Evolutionary conservation across 1,284 basidiomycete genomes (phyloP).

Genomic region (Bjerkandera adusta): DNA sequence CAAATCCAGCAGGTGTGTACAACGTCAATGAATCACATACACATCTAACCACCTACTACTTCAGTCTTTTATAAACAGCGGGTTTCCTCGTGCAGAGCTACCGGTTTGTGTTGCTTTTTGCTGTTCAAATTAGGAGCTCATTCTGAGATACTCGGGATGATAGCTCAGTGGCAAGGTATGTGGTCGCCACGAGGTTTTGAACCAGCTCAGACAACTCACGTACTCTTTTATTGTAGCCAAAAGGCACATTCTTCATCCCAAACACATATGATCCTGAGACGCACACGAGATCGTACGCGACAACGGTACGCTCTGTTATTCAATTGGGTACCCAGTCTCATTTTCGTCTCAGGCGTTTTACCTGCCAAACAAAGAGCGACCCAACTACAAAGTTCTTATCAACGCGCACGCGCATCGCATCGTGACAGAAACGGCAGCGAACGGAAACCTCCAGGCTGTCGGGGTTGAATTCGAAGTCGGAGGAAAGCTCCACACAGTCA

Average conservation of each 20-base stretch:
- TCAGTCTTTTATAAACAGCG: constrained; percentile 17
- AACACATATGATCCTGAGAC: constrained; percentile 21
- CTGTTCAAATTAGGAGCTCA: too few species aligned
- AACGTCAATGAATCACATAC: too few species aligned
- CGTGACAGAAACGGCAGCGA: constrained; percentile 66
- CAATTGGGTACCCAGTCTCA: neutral
- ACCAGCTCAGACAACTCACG: neutral
- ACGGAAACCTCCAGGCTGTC: constrained; percentile 81
- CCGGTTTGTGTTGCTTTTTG: too few species aligned
- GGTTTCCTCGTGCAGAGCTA: constrained; percentile 14
- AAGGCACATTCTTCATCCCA: constrained; percentile 18
- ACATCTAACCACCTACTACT: neutral
- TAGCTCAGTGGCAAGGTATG: constrained; percentile 25
- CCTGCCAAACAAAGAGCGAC: constrained; percentile 17
- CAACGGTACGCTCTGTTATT: constrained; percentile 16
- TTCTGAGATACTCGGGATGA: neutral
- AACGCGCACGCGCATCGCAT: constrained; percentile 11
- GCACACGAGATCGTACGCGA: constrained; percentile 23
- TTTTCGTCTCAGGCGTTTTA: constrained; percentile 21
- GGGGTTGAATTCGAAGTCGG: constrained; percentile 27
- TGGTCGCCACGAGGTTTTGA: neutral
- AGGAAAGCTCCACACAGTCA: constrained; percentile 19
- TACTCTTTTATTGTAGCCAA: constrained; percentile 13
- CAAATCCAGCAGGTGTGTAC: constrained; percentile 17
- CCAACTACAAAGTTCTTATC: constrained; percentile 20